phyloP scores from a whole-genome alignment of 2,329 filamentous ascomycete genomes.

The Fusarium sterilihyphosum region DNA sequence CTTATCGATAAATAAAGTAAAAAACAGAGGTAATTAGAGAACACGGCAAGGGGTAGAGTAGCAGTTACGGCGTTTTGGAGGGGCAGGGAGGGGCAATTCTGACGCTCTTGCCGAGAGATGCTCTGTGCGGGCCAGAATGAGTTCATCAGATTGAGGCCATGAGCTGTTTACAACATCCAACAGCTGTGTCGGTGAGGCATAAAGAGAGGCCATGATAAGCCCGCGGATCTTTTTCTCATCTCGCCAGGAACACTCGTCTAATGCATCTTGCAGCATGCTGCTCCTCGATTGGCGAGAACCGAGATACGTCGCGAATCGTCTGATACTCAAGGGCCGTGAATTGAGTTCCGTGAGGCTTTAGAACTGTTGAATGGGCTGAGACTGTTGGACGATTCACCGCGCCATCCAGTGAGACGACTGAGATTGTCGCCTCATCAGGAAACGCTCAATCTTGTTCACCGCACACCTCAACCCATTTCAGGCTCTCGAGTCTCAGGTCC shows the following conservation, averaged over 20 bases:
- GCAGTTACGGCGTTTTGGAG: slow-evolving; percentile 19
- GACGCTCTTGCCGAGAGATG: slow-evolving; percentile 30
- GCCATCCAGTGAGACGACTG: slow-evolving; percentile 30
- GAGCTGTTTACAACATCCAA: slow-evolving; percentile 39
- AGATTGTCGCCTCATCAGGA: slow-evolving; percentile 15
- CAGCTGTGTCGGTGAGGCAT: slow-evolving; percentile 40
- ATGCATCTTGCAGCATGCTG: slow-evolving; percentile 34
- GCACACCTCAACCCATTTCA: slow-evolving; percentile 40
- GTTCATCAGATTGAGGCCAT: slow-evolving; percentile 35
- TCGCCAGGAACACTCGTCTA: slow-evolving; percentile 18
- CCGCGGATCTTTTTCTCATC: slow-evolving; percentile 28
- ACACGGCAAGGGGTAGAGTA: slow-evolving; percentile 27
- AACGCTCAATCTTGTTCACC: slow-evolving; percentile 32
- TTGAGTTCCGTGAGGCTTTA: slow-evolving; percentile 17
- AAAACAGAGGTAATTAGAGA: neutral
- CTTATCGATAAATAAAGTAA: slow-evolving; percentile 41
- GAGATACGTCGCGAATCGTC: slow-evolving; percentile 15
- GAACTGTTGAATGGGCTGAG: slow-evolving; percentile 33
- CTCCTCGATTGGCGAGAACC: slow-evolving; percentile 37
- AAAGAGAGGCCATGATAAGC: slow-evolving; percentile 33
- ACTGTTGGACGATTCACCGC: slow-evolving; percentile 31
- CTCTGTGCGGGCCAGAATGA: slow-evolving; percentile 37
- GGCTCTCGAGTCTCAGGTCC: neutral
- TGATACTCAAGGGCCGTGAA: slow-evolving; percentile 17
- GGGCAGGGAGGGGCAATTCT: slow-evolving; percentile 30